Percentiles rank a stretch among this genome's conserved stretches.
phyloP scores from a whole-genome alignment of 805 yeast species.

The Metschnikowia picachoensis region DNA sequence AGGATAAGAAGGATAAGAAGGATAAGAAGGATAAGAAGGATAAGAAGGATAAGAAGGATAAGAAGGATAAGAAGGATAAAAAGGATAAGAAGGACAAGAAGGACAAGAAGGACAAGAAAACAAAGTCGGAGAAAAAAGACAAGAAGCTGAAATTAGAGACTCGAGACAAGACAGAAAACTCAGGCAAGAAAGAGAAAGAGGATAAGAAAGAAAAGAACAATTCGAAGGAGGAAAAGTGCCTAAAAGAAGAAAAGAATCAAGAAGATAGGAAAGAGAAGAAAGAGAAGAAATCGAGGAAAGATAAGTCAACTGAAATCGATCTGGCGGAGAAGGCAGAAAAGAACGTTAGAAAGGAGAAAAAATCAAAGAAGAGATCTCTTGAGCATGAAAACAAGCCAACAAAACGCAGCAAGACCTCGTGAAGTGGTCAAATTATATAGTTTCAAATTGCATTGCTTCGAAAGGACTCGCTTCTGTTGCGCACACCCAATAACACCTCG shows the following conservation, averaged over 20 bases:
- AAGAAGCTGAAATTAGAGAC: background rate
- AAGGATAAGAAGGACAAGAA: conserved; percentile 26
- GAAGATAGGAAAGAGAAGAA: background rate
- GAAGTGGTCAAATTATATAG: background rate
- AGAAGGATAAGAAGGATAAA: conserved; percentile 31
- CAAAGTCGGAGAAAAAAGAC: conserved; percentile 20
- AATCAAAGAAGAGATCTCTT: conserved; percentile 18
- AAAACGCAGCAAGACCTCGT: conserved; percentile 10
- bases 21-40: conserved; percentile 21
- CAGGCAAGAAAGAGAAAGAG: conserved; percentile 10
- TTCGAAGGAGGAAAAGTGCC: background rate
- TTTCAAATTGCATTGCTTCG: background rate
- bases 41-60: conserved; percentile 25
- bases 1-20: too few relatives aligned
- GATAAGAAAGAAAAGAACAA: background rate
- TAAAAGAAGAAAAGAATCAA: conserved; percentile 2
- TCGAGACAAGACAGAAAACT: conserved; percentile 2
- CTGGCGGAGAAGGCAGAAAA: background rate
- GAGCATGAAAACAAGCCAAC: conserved; percentile 19
- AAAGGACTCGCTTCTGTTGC: too few relatives aligned
- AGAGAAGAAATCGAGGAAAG: background rate
- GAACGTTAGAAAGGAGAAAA: background rate
- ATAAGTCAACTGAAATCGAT: background rate
- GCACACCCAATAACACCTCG: too few relatives aligned
- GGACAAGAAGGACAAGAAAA: conserved; percentile 21